Conservation (phyloP, 108 stramenopile genomes). For the Schizochytrium sp. region DNA sequence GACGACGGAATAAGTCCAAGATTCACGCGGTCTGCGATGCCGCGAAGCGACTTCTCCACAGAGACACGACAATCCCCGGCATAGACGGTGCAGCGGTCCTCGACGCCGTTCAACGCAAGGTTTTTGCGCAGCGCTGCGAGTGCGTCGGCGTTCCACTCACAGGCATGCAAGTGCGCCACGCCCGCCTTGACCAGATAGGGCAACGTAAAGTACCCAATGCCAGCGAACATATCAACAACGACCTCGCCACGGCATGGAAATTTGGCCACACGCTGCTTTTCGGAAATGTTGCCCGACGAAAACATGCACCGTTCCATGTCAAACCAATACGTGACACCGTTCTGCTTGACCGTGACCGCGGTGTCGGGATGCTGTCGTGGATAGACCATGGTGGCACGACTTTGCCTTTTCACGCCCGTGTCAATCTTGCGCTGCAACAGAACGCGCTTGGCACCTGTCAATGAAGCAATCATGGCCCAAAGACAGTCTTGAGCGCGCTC, state of each 20-base stretch:
- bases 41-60: not conserved
- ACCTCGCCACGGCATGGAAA: constrained; percentile 59
- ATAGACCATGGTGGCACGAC: not conserved
- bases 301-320: constrained; percentile 91
- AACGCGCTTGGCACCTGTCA: not conserved
- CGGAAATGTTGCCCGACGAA: constrained; percentile 78
- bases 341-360: constrained; percentile 85
- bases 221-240: constrained; percentile 84
- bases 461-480: not conserved
- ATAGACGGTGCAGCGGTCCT: constrained; percentile 50
- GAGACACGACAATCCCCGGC: constrained; percentile 67
- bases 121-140: constrained; percentile 64
- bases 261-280: constrained; percentile 75
- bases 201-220: constrained; percentile 90
- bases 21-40: constrained; percentile 68
- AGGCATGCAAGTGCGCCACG: constrained; percentile 61
- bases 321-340: constrained; percentile 72
- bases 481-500: not conserved
- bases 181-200: constrained; percentile 68
- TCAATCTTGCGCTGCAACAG: not conserved
- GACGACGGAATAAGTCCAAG: constrained; percentile 83
- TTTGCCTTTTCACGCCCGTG: not conserved
- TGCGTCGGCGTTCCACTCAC: constrained; percentile 85
- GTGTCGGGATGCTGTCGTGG: not conserved
- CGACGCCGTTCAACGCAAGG: constrained; percentile 62